A percentile compares a stretch with the other conserved stretches of the same genome.
phyloP scores from a whole-genome alignment of 768 basidiomycete genomes.

The Leucocoprinus birnbaumii region DNA sequence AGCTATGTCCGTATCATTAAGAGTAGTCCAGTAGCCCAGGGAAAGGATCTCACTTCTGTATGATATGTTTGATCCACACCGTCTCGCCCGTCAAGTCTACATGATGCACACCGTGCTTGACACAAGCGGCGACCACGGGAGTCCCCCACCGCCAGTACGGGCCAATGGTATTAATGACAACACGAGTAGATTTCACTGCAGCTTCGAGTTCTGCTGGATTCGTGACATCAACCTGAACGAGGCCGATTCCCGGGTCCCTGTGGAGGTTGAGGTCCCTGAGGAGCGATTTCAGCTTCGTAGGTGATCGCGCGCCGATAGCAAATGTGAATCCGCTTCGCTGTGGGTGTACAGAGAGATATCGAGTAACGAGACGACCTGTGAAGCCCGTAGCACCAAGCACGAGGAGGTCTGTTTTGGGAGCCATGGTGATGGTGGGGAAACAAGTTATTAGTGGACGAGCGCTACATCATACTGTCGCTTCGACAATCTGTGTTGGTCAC shows the following conservation, averaged over 20 bases:
- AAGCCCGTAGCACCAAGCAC: constrained; percentile 77
- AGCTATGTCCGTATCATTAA: constrained; percentile 36
- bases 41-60: constrained; percentile 43
- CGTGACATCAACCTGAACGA: constrained; percentile 59
- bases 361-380: constrained; percentile 65
- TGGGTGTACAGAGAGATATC: constrained; percentile 66
- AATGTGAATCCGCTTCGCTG: constrained; percentile 60
- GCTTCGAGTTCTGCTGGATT: constrained; percentile 49
- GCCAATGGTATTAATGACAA: constrained; percentile 77
- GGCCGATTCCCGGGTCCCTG: constrained; percentile 30
- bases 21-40: neutral
- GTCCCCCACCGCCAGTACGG: constrained; percentile 73
- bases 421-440: constrained; percentile 20
- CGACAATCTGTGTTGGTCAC: too few species aligned
- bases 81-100: constrained; percentile 82
- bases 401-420: constrained; percentile 47
- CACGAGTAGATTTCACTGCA: constrained; percentile 53
- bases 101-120: constrained; percentile 73
- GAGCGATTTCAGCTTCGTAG: constrained; percentile 53
- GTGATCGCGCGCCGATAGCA: constrained; percentile 68
- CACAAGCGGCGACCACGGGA: constrained; percentile 72
- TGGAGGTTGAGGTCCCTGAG: constrained; percentile 44
- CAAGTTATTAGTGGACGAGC: too few species aligned
- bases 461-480: too few species aligned
- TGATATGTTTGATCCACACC: constrained; percentile 62